A percentile compares a stretch with the other conserved stretches of the same genome.
phyloP scores from a whole-genome alignment of 108 stramenopile species.

The Stephanodiscus triporus region DNA sequence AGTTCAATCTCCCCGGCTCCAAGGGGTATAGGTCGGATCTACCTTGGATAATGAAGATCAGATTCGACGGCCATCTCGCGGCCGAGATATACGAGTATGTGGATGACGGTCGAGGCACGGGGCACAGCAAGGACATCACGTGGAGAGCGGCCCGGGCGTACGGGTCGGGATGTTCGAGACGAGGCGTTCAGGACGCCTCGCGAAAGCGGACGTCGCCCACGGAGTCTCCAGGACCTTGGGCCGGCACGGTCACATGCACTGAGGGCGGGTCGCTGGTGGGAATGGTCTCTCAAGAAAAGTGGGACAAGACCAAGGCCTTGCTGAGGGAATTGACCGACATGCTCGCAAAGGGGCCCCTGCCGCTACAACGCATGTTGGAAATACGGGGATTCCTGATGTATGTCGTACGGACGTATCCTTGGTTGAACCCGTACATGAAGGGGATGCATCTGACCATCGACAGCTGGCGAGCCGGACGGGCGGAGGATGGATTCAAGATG shows the following conservation, averaged over 20 bases:
- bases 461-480: conserved; percentile 38
- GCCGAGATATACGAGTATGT: conserved; percentile 36
- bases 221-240: conserved; percentile 51
- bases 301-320: conserved; percentile 28
- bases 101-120: conserved; percentile 29
- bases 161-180: background rate
- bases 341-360: background rate
- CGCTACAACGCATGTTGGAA: background rate
- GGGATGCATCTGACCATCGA: conserved; percentile 53
- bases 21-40: conserved; percentile 32
- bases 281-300: too few species aligned
- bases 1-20: conserved; percentile 47
- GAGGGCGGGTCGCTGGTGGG: conserved; percentile 19
- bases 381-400: conserved; percentile 48
- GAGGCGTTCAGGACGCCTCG: conserved; percentile 54
- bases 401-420: too few species aligned
- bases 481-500: conserved; percentile 53
- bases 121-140: background rate
- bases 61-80: conserved; percentile 30
- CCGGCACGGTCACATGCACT: too few species aligned
- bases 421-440: conserved; percentile 48
- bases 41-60: conserved; percentile 44
- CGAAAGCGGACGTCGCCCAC: conserved; percentile 40
- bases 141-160: background rate
- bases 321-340: background rate